Evolutionary conservation across 805 yeast genomes (phyloP).

Genomic region (Saccharomycopsis microspora): DNA sequence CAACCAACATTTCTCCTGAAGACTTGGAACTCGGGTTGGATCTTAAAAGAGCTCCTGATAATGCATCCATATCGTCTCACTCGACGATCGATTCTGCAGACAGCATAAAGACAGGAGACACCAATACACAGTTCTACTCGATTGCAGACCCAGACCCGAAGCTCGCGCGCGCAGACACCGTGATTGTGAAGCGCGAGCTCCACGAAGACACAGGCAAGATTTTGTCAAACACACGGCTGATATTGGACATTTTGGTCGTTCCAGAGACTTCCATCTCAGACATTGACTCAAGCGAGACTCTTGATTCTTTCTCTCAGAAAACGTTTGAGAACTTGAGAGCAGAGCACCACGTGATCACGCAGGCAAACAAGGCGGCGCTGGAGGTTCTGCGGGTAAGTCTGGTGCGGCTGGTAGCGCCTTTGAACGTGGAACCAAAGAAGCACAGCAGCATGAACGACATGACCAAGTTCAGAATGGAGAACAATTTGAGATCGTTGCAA

Average conservation of each 20-base stretch:
- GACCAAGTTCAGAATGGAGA: conserved; percentile 8
- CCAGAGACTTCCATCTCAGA: conserved; percentile 10
- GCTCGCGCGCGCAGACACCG: conserved; percentile 1
- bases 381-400: conserved; percentile 1
- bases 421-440: conserved; percentile 4
- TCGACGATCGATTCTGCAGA: conserved; percentile 11
- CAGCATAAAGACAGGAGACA: conserved; percentile 11
- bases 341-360: background rate
- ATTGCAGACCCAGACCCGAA: background rate
- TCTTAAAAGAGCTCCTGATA: background rate
- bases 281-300: conserved; percentile 2
- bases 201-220: background rate
- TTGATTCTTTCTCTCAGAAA: background rate
- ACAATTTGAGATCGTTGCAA: conserved; percentile 3
- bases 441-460: conserved; percentile 10
- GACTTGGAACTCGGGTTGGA: background rate
- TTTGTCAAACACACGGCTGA: background rate
- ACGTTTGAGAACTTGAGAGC: background rate
- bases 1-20: background rate
- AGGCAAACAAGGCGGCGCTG: conserved; percentile 2
- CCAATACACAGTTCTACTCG: conserved; percentile 12
- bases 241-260: conserved; percentile 8
- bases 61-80: conserved; percentile 8
- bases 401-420: background rate
- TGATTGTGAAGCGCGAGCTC: conserved; percentile 7